phyloP scores from a whole-genome alignment of 2,329 filamentous ascomycete species.

The Tolypocladium album region DNA sequence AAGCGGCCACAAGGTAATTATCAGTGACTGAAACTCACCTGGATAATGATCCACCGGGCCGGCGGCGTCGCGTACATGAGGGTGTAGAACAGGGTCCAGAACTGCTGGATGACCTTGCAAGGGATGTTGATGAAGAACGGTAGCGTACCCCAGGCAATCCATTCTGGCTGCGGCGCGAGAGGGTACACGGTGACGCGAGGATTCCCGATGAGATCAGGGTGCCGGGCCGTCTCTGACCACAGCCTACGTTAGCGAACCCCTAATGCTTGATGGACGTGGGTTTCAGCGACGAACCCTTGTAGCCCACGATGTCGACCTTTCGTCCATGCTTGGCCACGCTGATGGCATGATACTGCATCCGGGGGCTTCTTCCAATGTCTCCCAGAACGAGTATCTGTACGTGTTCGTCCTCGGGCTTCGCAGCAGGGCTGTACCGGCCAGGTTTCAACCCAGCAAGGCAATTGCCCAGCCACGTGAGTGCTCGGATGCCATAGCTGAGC shows the following conservation, averaged over 20 bases:
- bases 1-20: neutral
- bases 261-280: neutral
- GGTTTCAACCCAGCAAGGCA: constrained; percentile 17
- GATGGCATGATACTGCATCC: constrained; percentile 97
- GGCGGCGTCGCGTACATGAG: constrained; percentile 67
- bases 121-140: constrained; percentile 73
- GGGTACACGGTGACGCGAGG: constrained; percentile 61
- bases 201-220: constrained; percentile 64
- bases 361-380: constrained; percentile 88
- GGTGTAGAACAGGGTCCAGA: constrained; percentile 57
- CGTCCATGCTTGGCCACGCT: constrained; percentile 79
- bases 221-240: constrained; percentile 59
- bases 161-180: constrained; percentile 54
- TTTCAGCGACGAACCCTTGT: constrained; percentile 47
- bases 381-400: constrained; percentile 85
- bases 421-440: constrained; percentile 22
- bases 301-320: constrained; percentile 77
- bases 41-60: constrained; percentile 75
- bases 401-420: constrained; percentile 26
- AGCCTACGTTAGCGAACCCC: neutral
- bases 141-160: constrained; percentile 56
- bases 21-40: constrained; percentile 33
- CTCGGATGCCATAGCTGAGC: constrained; percentile 13
- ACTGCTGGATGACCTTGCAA: constrained; percentile 77
- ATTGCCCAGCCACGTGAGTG: constrained; percentile 11